A percentile compares a stretch with the other conserved stretches of the same genome.
These are phyloP conservation scores for Lipomyces sp. DNA, from an alignment of 805 yeast genomes.

Conservation along the genomic window DNA sequence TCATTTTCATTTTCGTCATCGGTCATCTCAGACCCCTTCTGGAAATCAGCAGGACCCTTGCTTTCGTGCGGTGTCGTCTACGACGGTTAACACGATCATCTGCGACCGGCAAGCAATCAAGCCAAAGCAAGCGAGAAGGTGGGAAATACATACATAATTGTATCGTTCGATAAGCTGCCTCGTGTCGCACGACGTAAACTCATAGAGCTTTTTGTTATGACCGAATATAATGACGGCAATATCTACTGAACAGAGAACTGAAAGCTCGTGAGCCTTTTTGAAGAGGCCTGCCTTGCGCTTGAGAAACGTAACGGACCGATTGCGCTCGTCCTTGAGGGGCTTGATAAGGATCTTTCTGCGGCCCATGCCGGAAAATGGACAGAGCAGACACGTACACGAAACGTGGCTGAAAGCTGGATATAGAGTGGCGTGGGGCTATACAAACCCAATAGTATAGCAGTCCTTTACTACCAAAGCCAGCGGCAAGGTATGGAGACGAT, in stretches of 20 bases:
- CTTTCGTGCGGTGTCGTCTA: constrained; percentile 29
- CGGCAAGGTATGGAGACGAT: background rate
- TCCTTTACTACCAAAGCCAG: too few species aligned
- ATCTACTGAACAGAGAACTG: constrained; percentile 91
- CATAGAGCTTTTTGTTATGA: constrained; percentile 75
- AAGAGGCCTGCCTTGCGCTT: constrained; percentile 94
- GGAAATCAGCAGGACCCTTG: constrained; percentile 38
- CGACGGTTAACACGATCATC: background rate
- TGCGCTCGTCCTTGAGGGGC: constrained; percentile 89
- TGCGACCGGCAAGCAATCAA: background rate
- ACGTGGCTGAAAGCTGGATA: background rate
- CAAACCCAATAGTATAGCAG: background rate
- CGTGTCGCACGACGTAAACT: constrained; percentile 76
- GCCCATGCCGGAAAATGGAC: constrained; percentile 63
- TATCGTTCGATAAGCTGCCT: constrained; percentile 54
- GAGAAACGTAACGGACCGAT: constrained; percentile 73
- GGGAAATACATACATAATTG: constrained; percentile 37
- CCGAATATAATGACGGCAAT: constrained; percentile 88
- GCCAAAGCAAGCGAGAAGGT: background rate
- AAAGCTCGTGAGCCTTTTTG: constrained; percentile 77
- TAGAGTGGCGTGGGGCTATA: background rate
- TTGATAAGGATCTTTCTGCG: constrained; percentile 93
- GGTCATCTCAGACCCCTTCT: constrained; percentile 44
- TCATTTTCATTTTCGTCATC: constrained; percentile 46
- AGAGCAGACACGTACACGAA: background rate